A percentile compares a stretch with the other conserved stretches of the same genome.
phyloP scores from a whole-genome alignment of 441 rosid species.

The Heliophila coronopifolia region DNA sequence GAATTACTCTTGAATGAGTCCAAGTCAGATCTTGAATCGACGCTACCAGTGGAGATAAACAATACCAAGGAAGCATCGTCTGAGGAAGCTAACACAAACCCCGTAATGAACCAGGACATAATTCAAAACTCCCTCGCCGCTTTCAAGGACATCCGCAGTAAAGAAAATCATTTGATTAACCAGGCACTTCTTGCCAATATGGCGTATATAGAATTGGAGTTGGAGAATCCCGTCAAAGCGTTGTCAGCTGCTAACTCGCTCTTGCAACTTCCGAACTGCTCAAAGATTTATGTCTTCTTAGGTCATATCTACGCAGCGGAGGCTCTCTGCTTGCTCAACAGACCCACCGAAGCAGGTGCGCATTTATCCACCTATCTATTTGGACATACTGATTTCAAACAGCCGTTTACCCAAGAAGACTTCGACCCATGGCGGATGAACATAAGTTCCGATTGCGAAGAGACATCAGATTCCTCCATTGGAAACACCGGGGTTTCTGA shows the following conservation, averaged over 20 bases:
- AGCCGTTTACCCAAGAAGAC: slow-evolving; percentile 71
- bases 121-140: slow-evolving; percentile 54
- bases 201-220: slow-evolving; percentile 83
- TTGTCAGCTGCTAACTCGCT: slow-evolving; percentile 61
- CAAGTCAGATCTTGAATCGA: slow-evolving; percentile 33
- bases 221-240: slow-evolving; percentile 77
- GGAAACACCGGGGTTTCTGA: slow-evolving; percentile 36
- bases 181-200: slow-evolving; percentile 71
- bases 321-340: slow-evolving; percentile 83
- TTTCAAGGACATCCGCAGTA: slow-evolving; percentile 40
- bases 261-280: slow-evolving; percentile 59
- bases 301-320: slow-evolving; percentile 85
- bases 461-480: slow-evolving; percentile 36
- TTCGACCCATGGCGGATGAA: slow-evolving; percentile 50
- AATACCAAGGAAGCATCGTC: slow-evolving; percentile 40
- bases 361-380: slow-evolving; percentile 62
- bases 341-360: slow-evolving; percentile 70
- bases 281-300: slow-evolving; percentile 58
- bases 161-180: slow-evolving; percentile 55
- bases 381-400: slow-evolving; percentile 46
- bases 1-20: slow-evolving; percentile 30
- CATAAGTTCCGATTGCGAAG: slow-evolving; percentile 55
- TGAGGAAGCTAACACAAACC: slow-evolving; percentile 51
- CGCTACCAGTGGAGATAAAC: slow-evolving; percentile 37
- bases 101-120: slow-evolving; percentile 59